Evolutionary conservation across 768 basidiomycete genomes (phyloP).

Genomic region (Suillus bovinus): DNA sequence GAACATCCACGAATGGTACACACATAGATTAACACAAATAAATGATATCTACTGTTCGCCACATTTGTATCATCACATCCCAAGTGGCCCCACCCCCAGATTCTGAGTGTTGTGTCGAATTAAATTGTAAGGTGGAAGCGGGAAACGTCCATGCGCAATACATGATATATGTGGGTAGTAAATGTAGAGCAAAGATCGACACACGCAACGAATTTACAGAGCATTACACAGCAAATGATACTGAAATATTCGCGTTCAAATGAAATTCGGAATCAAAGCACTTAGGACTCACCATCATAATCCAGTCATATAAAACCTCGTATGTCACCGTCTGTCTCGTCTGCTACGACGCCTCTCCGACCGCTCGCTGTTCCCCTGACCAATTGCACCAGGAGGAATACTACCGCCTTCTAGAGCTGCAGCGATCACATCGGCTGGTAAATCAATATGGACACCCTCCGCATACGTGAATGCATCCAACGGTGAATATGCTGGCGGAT

Average conservation of each 20-base stretch:
- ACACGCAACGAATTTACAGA: slow-evolving; percentile 23
- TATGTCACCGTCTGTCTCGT: slow-evolving; percentile 40
- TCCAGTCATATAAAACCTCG: slow-evolving; percentile 8
- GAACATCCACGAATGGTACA: background rate
- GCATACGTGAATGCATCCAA: slow-evolving; percentile 80
- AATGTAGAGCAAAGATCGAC: slow-evolving; percentile 27
- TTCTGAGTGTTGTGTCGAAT: slow-evolving; percentile 16
- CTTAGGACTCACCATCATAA: slow-evolving; percentile 18
- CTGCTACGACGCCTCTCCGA: slow-evolving; percentile 63
- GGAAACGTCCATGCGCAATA: slow-evolving; percentile 24
- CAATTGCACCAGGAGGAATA: slow-evolving; percentile 59
- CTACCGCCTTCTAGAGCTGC: slow-evolving; percentile 80
- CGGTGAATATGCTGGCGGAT: slow-evolving; percentile 89
- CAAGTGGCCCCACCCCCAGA: slow-evolving; percentile 6
- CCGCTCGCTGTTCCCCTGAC: slow-evolving; percentile 46
- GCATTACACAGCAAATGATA: slow-evolving; percentile 10
- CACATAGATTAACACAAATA: slow-evolving; percentile 1
- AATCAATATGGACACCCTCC: slow-evolving; percentile 90
- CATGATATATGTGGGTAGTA: slow-evolving; percentile 21
- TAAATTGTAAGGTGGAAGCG: slow-evolving; percentile 19
- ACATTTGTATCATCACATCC: slow-evolving; percentile 1
- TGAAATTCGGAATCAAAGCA: background rate
- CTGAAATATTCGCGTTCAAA: slow-evolving; percentile 19
- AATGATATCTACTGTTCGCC: background rate
- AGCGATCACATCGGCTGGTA: slow-evolving; percentile 90